Base-by-base conservation (phyloP, 2,329 filamentous ascomycete genomes). In the Stemphylium beticola region DNA sequence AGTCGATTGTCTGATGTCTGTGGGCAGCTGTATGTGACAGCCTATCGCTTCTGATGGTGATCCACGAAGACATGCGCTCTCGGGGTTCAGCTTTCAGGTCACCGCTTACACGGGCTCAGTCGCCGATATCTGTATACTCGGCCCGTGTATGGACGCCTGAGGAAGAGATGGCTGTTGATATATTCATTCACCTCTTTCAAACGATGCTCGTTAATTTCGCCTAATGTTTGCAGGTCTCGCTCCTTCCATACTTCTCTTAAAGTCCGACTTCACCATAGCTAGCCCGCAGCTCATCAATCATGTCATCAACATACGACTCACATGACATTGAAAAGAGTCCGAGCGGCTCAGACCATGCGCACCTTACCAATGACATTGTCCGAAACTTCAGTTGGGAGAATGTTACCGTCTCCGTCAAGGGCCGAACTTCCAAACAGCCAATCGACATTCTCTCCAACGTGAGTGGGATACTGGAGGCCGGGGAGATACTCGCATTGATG, bases 401-500 rank as follows among this genome's bases (percentile, higher is more conserved):
- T 49, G 78, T 92, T 45, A 86, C 82, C 0, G 90, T 93, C 42
- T 87, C 82, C 0, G 89, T 93, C 60, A 90, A 90, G 65, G 89
- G 93, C 72, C 80, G 85, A 4, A 79, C 85, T 58, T 87, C 87
- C 1, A 87, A 88, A 64, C 69, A 84, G 58, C 80, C 84, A 1
- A 85, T 86, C 61, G 78, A 82, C 15, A 86, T 93, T 53, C 80
- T 93, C 4, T 80, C 83, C 29, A 78, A 84, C 61, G 82, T 88
- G 42, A 81, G 82, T 65, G 90, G 90, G 10, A 75, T 85, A 45
- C 84, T 90, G 39, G 77, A 86, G 71, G 86, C 87, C 29, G 90
- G 89, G 26, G 87, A 92, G 66, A 78, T 93, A 37, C 82, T 91
- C 56, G 92, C 91, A 34, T 76, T 96, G 40, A 93, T 96, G 90